phyloP scores from a whole-genome alignment of 2,329 filamentous ascomycete species.

The Sarocladiaceae sp. region DNA sequence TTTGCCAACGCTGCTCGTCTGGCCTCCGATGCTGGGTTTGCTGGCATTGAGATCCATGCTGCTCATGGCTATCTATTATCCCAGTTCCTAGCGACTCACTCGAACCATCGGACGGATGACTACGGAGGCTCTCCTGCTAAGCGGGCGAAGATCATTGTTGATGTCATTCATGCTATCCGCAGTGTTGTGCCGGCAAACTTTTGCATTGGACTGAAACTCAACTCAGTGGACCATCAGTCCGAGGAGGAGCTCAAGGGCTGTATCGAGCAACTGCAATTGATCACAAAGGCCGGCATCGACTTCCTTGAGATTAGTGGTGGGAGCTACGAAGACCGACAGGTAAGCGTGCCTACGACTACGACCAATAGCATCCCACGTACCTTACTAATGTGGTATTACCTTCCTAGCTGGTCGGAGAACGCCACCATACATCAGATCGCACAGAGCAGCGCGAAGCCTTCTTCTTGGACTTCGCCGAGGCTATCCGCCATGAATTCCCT shows the following conservation, averaged over 20 bases:
- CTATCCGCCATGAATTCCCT: constrained; percentile 41
- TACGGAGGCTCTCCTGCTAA: constrained; percentile 51
- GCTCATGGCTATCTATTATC: constrained; percentile 55
- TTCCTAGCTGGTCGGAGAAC: background rate
- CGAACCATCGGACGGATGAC: constrained; percentile 47
- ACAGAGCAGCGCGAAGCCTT: constrained; percentile 59
- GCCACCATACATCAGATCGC: constrained; percentile 17
- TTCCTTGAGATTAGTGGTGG: constrained; percentile 68
- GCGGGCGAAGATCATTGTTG: constrained; percentile 44
- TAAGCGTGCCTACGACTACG: constrained; percentile 24
- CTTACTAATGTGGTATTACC: constrained; percentile 2
- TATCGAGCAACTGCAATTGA: constrained; percentile 52
- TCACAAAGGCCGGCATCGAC: constrained; percentile 50
- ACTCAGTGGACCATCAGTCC: constrained; percentile 52
- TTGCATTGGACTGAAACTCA: constrained; percentile 51
- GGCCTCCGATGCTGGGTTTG: constrained; percentile 39
- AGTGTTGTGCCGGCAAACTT: constrained; percentile 34
- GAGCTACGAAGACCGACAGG: constrained; percentile 48
- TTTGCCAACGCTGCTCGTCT: constrained; percentile 51
- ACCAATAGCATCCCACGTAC: background rate
- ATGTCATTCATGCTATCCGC: constrained; percentile 42
- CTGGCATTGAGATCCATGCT: constrained; percentile 40
- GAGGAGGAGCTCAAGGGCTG: constrained; percentile 41
- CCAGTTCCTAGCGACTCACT: constrained; percentile 48
- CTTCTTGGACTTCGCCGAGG: constrained; percentile 62